Conservation (phyloP, 2,329 filamentous ascomycete species). For the Periglandula ipomoeae region DNA sequence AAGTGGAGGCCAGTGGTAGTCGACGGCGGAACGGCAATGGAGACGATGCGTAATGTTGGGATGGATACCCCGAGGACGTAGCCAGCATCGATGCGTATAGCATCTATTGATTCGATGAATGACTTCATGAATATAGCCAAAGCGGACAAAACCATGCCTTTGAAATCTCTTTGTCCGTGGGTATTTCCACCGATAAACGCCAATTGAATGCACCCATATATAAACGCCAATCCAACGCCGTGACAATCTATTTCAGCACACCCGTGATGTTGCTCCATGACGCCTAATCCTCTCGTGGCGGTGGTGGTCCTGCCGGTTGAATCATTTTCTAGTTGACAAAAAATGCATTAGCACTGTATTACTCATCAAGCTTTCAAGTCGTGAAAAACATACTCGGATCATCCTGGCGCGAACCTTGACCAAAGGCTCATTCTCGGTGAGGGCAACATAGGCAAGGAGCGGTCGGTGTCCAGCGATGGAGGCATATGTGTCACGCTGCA, state of each 20-base stretch:
- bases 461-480: constrained; percentile 86
- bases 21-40: neutral
- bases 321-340: constrained; percentile 50
- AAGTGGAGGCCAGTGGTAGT: constrained; percentile 6
- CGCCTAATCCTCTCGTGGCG: constrained; percentile 40
- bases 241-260: no score
- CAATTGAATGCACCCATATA: neutral
- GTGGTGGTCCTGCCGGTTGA: constrained; percentile 50
- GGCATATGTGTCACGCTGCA: constrained; percentile 85
- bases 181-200: neutral
- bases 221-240: neutral
- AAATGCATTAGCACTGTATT: neutral
- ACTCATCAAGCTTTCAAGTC: neutral
- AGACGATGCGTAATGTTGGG: neutral
- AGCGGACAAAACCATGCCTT: neutral
- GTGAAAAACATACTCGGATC: constrained; percentile 51
- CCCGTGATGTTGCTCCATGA: constrained; percentile 1
- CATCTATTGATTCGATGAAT: neutral
- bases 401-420: constrained; percentile 72
- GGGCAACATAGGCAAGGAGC: constrained; percentile 77
- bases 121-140: neutral
- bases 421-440: constrained; percentile 77
- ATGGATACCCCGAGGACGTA: no score
- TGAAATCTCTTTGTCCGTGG: neutral
- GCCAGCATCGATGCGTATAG: no score